Evolutionary conservation across 495 filamentous ascomycete genomes (phyloP).

Genomic region (Lophiotrema nucula): DNA sequence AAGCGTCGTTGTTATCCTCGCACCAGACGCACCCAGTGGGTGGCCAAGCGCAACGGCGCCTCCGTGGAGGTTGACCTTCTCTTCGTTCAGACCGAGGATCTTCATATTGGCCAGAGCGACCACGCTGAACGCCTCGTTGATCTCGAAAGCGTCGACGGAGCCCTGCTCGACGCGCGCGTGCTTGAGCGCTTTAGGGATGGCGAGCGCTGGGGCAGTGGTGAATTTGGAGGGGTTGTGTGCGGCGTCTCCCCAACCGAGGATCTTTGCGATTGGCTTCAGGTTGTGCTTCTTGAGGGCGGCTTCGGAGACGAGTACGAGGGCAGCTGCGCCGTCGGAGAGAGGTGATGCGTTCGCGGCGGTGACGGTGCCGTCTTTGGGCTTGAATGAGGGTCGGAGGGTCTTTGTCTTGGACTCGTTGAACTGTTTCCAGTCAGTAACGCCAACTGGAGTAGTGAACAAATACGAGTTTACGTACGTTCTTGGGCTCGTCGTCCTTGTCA

Average conservation of each 20-base stretch:
- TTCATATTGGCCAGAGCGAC: conserved; percentile 96
- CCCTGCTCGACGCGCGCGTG: conserved; percentile 77
- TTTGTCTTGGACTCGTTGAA: conserved; percentile 91
- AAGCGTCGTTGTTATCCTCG: conserved; percentile 88
- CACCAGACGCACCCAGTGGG: conserved; percentile 88
- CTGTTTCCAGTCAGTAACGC: conserved; percentile 39
- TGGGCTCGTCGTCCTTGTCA: conserved; percentile 88
- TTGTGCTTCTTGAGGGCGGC: conserved; percentile 82
- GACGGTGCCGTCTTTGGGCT: conserved; percentile 78
- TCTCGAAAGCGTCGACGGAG: conserved; percentile 89
- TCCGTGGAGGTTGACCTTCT: conserved; percentile 93
- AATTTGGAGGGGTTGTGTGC: conserved; percentile 88
- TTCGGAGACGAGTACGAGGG: conserved; percentile 87
- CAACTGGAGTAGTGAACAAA: conserved; percentile 1
- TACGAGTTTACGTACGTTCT: conserved; percentile 57
- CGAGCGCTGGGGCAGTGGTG: conserved; percentile 90
- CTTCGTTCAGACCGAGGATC: conserved; percentile 70
- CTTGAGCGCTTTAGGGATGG: conserved; percentile 93
- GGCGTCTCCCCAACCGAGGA: conserved; percentile 94
- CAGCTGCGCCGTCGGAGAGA: conserved; percentile 88
- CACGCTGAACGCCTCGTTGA: conserved; percentile 98
- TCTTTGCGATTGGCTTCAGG: conserved; percentile 89
- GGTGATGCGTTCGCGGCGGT: conserved; percentile 98
- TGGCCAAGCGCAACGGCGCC: conserved; percentile 96
- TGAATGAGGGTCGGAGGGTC: conserved; percentile 80